phyloP scores from a whole-genome alignment of 352 stramenopile genomes.

The Globisporangium viniferum region DNA sequence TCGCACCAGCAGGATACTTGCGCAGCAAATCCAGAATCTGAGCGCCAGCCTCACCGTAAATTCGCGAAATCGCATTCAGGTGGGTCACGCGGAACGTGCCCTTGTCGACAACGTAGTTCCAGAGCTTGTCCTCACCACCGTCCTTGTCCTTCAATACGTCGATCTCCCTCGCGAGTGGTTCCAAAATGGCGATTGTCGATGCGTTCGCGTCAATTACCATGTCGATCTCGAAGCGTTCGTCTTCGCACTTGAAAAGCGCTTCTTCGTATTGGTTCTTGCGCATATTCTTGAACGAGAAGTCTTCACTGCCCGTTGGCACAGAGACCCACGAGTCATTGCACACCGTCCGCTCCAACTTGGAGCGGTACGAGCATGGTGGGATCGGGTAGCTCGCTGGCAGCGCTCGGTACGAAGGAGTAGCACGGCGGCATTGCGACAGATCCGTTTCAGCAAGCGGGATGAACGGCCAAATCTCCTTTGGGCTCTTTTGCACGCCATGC shows the following conservation, averaged over 20 bases:
- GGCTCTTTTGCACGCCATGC: slow-evolving; percentile 74
- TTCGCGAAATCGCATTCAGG: slow-evolving; percentile 96
- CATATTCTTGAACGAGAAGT: slow-evolving; percentile 99
- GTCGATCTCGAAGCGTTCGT: slow-evolving; percentile 95
- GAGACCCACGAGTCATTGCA: slow-evolving; percentile 98
- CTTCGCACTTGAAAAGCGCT: slow-evolving; percentile 98
- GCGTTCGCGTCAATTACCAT: slow-evolving; percentile 97
- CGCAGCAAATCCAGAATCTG: slow-evolving; percentile 93
- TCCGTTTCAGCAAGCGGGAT: slow-evolving; percentile 91
- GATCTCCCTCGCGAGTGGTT: slow-evolving; percentile 96
- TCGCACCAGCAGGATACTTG: slow-evolving; percentile 95
- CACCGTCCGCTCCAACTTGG: slow-evolving; percentile 87
- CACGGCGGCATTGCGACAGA: slow-evolving; percentile 85
- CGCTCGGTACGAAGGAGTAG: slow-evolving; percentile 96
- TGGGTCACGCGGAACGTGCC: slow-evolving; percentile 94
- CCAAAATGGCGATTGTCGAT: slow-evolving; percentile 93
- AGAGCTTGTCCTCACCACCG: slow-evolving; percentile 60
- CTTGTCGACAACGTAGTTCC: slow-evolving; percentile 94
- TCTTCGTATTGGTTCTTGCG: slow-evolving; percentile 99
- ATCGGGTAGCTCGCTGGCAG: slow-evolving; percentile 97
- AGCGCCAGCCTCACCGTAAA: slow-evolving; percentile 95
- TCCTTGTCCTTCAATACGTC: slow-evolving; percentile 75
- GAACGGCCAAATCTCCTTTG: slow-evolving; percentile 90
- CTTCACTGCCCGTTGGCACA: slow-evolving; percentile 97
- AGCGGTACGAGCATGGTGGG: slow-evolving; percentile 95